Base-by-base conservation (phyloP, 352 stramenopile genomes). In the Globisporangium polare region DNA sequence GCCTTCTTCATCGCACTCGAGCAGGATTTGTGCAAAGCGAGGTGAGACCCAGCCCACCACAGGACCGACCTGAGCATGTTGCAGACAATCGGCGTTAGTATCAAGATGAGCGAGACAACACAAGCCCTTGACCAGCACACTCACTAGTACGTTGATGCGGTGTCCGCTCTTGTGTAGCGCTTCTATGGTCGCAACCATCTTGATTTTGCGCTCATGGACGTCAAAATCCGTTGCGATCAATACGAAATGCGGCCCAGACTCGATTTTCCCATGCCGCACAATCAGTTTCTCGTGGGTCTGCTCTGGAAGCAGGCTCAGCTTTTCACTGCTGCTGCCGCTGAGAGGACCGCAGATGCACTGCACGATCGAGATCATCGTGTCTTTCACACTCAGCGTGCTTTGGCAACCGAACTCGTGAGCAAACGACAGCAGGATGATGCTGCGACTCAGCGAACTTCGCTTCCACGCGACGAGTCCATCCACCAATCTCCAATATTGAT, bases 291-390 rank as follows among this genome's bases (percentile, higher is more conserved):
- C 20, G 10, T 62, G 29, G 2, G 22, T 20, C 56, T 22, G 35
- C 29, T 59, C 53, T 24, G 60, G 50, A 12, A 47, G 2, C n/a
- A 33, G 15, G 17, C 24, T 39, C n/a, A 20, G 31, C 10, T 27
- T 42, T 17, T 47, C 26, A 9, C n/a, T 4, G 31, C 18, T 43
- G 52, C 18, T 3, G 22, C 12, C 47, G 3, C 18, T 49, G n/a
- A 72, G 22, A 1, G 77, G 66, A 5, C 77, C 77, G 3, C 77
- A 87, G 0, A 81, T n/a, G n/a, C 77, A 52, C 43, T 86, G 74
- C 4, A 37, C 51, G 7, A 86, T 69, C 4, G 52, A 62, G 7
- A 80, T 52, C 18, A 52, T 73, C 22, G 72, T 83, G 39, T 79
- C 67, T 37, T 76, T 77, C 2, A 84, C 29, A 15, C 47, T 70